Evolutionary conservation across 106 monocot species (phyloP).

Genomic region (Chionographis japonica): DNA sequence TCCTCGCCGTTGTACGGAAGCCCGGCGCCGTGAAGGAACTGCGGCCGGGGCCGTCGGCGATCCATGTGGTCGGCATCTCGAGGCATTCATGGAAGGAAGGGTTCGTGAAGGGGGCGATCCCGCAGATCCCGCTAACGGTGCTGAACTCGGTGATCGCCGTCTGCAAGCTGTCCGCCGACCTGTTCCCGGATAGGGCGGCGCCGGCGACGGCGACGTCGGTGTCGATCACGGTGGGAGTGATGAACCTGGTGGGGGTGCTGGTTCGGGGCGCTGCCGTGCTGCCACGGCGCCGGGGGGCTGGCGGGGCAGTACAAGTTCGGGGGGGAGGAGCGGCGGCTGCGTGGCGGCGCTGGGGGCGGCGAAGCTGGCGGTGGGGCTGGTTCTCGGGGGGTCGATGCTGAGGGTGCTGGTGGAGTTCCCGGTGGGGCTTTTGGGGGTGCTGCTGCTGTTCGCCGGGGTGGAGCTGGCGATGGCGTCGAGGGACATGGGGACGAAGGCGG

Average conservation of each 20-base stretch:
- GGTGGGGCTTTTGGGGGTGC: constrained; percentile 52
- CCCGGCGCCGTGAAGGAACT: constrained; percentile 15
- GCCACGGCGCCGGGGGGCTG: constrained; percentile 66
- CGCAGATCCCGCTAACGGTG: too few species aligned
- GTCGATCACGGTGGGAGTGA: constrained; percentile 41
- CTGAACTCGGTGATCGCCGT: too few species aligned
- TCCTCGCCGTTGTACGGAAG: constrained; percentile 28
- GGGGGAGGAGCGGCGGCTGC: constrained; percentile 38
- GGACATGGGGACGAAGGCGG: constrained; percentile 46
- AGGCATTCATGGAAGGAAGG: too few species aligned
- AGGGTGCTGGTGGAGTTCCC: constrained; percentile 40
- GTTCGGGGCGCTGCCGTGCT: constrained; percentile 66
- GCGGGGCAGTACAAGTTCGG: constrained; percentile 69
- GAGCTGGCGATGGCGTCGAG: constrained; percentile 47
- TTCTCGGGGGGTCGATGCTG: constrained; percentile 49
- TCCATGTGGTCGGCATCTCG: too few species aligned
- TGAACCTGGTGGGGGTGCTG: constrained; percentile 59
- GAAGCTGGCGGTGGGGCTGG: constrained; percentile 42
- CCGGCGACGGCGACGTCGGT: too few species aligned
- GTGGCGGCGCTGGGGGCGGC: constrained; percentile 53
- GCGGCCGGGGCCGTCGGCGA: too few species aligned
- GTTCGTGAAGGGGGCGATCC: too few species aligned
- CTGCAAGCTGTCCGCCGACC: too few species aligned
- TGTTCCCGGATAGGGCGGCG: too few species aligned
- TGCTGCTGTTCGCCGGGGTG: constrained; percentile 56